Percentiles rank a stretch among this genome's conserved stretches.
Evolutionary conservation across 176 grass and related monocot species (phyloP).

Genomic region (Eleusine indica): DNA sequence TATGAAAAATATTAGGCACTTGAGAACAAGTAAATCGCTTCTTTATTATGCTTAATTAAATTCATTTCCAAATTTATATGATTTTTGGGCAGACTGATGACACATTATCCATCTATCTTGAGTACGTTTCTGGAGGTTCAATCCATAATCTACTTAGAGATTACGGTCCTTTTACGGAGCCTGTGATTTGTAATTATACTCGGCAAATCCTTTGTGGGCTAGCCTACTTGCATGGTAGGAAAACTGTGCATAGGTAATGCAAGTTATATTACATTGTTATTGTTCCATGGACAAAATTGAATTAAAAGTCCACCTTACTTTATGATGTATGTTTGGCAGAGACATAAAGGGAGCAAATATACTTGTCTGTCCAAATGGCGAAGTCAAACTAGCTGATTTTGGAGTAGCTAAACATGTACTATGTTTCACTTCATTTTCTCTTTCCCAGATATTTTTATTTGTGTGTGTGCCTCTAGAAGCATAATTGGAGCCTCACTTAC

Average conservation of each 20-base stretch:
- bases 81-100: slow-evolving; percentile 65
- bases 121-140: slow-evolving; percentile 91
- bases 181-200: slow-evolving; percentile 76
- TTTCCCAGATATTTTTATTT: slow-evolving; percentile 14
- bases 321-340: slow-evolving; percentile 50
- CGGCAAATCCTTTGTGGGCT: slow-evolving; percentile 89
- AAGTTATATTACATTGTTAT: slow-evolving; percentile 8
- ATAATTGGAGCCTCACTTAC: background rate
- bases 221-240: slow-evolving; percentile 79
- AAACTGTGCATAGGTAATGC: slow-evolving; percentile 87
- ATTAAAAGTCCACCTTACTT: background rate
- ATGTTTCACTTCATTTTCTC: background rate
- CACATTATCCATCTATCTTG: slow-evolving; percentile 76
- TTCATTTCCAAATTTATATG: background rate
- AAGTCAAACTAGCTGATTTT: slow-evolving; percentile 98
- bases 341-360: slow-evolving; percentile 99
- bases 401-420: slow-evolving; percentile 99
- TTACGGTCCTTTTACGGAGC: slow-evolving; percentile 89
- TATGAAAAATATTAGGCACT: too few species aligned
- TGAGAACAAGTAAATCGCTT: too few species aligned
- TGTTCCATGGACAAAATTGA: slow-evolving; percentile 9
- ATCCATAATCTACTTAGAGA: slow-evolving; percentile 92
- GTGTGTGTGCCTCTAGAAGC: background rate
- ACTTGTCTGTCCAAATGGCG: slow-evolving; percentile 89
- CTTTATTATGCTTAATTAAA: background rate